Base-by-base conservation (phyloP, 2,329 filamentous ascomycete genomes). In the Hirsutella rhossiliensis region DNA sequence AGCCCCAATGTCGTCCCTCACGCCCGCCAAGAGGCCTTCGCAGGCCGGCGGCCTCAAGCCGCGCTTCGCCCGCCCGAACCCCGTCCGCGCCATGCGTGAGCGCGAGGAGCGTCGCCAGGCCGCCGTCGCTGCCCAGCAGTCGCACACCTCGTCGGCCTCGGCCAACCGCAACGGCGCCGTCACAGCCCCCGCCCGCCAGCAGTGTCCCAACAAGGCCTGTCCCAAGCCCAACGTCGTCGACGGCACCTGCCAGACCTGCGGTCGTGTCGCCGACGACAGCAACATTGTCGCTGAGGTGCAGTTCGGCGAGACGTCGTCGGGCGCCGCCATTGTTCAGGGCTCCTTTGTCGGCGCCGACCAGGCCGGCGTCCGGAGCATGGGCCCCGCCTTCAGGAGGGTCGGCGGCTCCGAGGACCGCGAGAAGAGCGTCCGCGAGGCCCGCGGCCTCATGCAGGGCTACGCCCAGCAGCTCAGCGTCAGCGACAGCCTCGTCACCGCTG, bases 211-310 rank as follows among this genome's bases (percentile, higher is more conserved):
- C 56, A 73, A 76, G 47, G 64, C 67, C 41, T 82, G 78, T 59
- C 67, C 68, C n/a, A 74, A 73, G 43, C 76, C 77, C 15, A 73
- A 78, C 44, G 73, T 82, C 41, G 68, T 75, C 43, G 77, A 81
- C 52, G 78, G 78, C 32, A 75, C 86, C 52, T 97, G 92, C 65
- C 78, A 80, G 48, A 83, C 78, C 40, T 97, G 92, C 62, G 90
- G 88, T 73, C 82, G 79, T 47, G 79, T 95, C 52, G 78, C 90
- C 45, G 82, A 85, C 53, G 84, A 94, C 58, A 82, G 80, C 59
- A 88, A 94, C 57, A 95, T 97, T 49, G 89, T 96, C 46, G 78
- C 87, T 41, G 92, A 98, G 62, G 78, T 97, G 49, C 82, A 82
- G 19, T 98, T 97, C 57, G 88, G 88, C 51, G 90, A 98, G 67